These are phyloP conservation scores for Trichoderma lentiforme DNA, from an alignment of 2,329 filamentous ascomycete genomes.

Conservation along the genomic window DNA sequence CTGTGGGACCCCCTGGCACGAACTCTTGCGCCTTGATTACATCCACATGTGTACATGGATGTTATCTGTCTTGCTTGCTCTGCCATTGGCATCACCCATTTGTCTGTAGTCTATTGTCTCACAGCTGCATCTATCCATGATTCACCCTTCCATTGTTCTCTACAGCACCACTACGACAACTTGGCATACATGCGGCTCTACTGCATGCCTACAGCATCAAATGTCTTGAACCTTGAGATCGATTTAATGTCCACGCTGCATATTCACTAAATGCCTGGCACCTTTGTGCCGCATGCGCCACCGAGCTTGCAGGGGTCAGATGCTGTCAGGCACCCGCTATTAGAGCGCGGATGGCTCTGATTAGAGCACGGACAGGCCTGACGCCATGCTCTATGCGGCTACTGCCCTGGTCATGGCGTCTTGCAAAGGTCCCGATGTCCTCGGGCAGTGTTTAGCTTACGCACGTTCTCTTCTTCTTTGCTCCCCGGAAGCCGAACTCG, in stretches of 20 bases:
- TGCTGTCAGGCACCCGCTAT: slow-evolving; percentile 8
- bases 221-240: not conserved
- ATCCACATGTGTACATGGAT: not conserved
- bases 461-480: not conserved
- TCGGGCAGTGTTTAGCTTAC: not conserved
- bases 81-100: not conserved
- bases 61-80: not conserved
- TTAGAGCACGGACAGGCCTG: not conserved
- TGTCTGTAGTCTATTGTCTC: not conserved
- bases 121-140: not conserved
- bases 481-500: not conserved
- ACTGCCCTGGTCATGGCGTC: not conserved
- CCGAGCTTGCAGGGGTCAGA: not conserved
- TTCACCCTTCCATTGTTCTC: not conserved
- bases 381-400: not conserved
- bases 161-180: not conserved
- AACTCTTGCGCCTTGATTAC: not conserved
- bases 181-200: not conserved
- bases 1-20: not conserved
- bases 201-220: not conserved
- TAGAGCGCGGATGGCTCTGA: slow-evolving; percentile 1
- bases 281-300: not conserved
- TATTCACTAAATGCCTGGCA: not conserved
- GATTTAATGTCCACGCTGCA: not conserved
- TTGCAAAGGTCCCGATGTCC: not conserved